Conservation (phyloP, 148 eudicot species). For the Nepenthes gracilis region DNA sequence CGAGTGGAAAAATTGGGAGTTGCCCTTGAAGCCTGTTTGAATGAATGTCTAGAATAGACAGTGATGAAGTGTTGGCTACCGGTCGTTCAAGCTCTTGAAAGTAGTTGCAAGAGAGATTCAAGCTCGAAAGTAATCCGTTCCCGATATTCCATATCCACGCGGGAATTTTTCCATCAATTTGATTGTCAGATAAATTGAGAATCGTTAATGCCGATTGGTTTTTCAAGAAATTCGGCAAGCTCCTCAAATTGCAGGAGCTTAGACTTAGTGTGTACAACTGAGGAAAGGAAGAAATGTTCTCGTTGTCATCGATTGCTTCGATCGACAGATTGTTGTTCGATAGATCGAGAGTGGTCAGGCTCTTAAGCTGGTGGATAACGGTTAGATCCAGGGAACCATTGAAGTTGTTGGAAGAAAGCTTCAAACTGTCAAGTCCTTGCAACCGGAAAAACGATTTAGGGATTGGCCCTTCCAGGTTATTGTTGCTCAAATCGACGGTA, state of each 20-base stretch:
- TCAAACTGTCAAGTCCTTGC: conserved; percentile 14
- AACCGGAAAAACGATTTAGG: conserved; percentile 26
- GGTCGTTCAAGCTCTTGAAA: conserved; percentile 25
- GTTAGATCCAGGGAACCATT: conserved; percentile 20
- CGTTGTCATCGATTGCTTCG: neutral
- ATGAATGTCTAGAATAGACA: conserved; percentile 27
- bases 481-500: conserved; percentile 35
- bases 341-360: conserved; percentile 27
- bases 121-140: conserved; percentile 4
- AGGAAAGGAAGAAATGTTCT: conserved; percentile 10
- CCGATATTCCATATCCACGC: conserved; percentile 30
- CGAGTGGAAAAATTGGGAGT: conserved; percentile 19
- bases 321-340: conserved; percentile 29
- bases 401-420: conserved; percentile 24
- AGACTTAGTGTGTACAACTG: conserved; percentile 16
- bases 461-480: conserved; percentile 22
- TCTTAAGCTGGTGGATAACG: conserved; percentile 15
- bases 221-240: conserved; percentile 6
- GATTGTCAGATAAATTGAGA: conserved; percentile 29
- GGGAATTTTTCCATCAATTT: conserved; percentile 25
- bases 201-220: conserved; percentile 11
- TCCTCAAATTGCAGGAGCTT: conserved; percentile 21
- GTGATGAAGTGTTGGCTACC: neutral
- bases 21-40: conserved; percentile 33
- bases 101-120: conserved; percentile 34